Percentiles rank a stretch among this genome's conserved stretches.
These are phyloP conservation scores for Flueggea neowawraea DNA, from an alignment of 441 rosid species.

Conservation along the genomic window DNA sequence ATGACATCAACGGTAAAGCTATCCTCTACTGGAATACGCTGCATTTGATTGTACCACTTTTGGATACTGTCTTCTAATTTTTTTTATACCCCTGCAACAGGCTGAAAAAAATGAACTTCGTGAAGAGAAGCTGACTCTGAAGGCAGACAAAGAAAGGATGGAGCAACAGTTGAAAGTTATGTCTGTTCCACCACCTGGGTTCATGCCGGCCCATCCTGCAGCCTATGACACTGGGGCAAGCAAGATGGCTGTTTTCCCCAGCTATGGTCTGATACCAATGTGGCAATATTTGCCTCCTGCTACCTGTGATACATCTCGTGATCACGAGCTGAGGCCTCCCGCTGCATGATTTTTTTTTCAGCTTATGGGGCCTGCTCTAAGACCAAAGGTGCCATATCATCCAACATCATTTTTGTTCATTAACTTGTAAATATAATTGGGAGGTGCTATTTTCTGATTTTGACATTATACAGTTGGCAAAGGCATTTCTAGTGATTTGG, in stretches of 20 bases:
- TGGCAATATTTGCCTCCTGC: conserved; percentile 87
- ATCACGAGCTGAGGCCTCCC: conserved; percentile 91
- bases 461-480: not conserved
- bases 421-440: conserved; percentile 1
- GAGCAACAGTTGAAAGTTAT: conserved; percentile 65
- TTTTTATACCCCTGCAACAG: conserved; percentile 29
- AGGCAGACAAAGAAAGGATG: conserved; percentile 73
- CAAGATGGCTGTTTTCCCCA: conserved; percentile 70
- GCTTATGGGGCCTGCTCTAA: not conserved
- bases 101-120: conserved; percentile 87
- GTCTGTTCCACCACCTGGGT: conserved; percentile 56
- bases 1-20: too few relatives aligned
- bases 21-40: too few relatives aligned
- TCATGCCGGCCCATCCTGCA: conserved; percentile 25
- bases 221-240: conserved; percentile 48
- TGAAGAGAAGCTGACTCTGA: conserved; percentile 71
- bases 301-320: conserved; percentile 67
- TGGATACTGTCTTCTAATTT: not conserved
- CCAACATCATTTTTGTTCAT: not conserved
- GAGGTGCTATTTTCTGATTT: too few relatives aligned
- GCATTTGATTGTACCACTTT: too few relatives aligned
- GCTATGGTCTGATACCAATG: conserved; percentile 84
- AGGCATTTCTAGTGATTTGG: conserved; percentile 2
- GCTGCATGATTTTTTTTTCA: conserved; percentile 53
- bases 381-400: not conserved